A percentile compares a stretch with the other conserved stretches of the same genome.
phyloP scores from a whole-genome alignment of 805 yeast genomes.

The Yarrowia deformans region DNA sequence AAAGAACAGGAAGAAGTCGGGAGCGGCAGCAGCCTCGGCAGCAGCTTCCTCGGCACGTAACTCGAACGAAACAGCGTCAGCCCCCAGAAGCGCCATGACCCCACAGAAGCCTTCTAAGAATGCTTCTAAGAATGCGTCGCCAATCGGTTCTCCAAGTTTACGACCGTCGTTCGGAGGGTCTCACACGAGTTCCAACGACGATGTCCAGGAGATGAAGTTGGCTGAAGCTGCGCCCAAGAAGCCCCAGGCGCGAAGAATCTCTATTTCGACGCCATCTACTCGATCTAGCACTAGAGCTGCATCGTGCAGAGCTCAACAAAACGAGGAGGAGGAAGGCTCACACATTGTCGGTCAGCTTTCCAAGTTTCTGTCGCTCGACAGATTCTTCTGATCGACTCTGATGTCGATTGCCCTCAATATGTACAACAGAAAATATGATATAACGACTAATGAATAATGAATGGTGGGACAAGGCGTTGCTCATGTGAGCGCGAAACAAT shows the following conservation, averaged over 20 bases:
- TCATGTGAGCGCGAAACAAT: neutral
- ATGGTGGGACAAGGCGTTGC: neutral
- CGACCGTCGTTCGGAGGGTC: constrained; percentile 19
- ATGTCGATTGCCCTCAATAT: neutral
- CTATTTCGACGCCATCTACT: constrained; percentile 24
- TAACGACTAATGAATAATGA: constrained; percentile 33
- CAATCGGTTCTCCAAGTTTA: constrained; percentile 17
- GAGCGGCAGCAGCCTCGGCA: neutral
- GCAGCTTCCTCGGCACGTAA: neutral
- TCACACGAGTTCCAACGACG: neutral
- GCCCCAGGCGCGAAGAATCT: constrained; percentile 16
- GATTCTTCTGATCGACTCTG: constrained; percentile 20
- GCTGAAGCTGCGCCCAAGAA: constrained; percentile 2
- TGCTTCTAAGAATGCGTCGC: constrained; percentile 16
- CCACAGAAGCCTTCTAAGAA: constrained; percentile 9
- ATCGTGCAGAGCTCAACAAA: constrained; percentile 15
- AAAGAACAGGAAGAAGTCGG: constrained; percentile 23
- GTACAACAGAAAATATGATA: constrained; percentile 31
- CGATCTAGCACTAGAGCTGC: constrained; percentile 36
- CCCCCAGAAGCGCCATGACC: neutral
- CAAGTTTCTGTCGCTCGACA: constrained; percentile 33
- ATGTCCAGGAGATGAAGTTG: constrained; percentile 13
- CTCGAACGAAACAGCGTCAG: neutral
- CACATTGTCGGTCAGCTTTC: constrained; percentile 33
- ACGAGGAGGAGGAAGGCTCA: constrained; percentile 28